Evolutionary conservation across 2,329 filamentous ascomycete species (phyloP), one percentile per base, ranked within the genome.

Genomic region (Cordyceps cicadae): DNA sequence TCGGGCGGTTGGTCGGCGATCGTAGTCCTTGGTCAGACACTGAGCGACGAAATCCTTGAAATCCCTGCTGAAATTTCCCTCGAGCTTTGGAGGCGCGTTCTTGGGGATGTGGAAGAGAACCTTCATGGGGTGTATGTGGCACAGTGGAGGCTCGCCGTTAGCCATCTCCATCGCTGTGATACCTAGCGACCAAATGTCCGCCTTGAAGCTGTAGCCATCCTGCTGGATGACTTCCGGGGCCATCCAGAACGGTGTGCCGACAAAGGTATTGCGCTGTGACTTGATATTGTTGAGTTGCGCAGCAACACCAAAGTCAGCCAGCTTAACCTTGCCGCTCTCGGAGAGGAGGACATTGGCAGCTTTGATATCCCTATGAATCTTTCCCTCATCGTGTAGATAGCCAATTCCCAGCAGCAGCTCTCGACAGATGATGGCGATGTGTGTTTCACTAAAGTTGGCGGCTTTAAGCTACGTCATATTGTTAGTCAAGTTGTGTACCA

Each of bases 161-260:
- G 90, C 88, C 78, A 96, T 82, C 72, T 96, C 92, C 74, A 96
- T 91, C 14, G 92, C 92, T 0, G 91, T 96, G 68, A 96, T 96
- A 8, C 92, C 92, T 50, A 96, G 76, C 0, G 90, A 95, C 92
- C 92, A 96, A 62, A 96, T 92, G 70, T 96, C 92, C 6, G 92
- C 92, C 74, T 94, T 94, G 77, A 90, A 94, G 72, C 93, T 91
- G 64, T 86, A 86, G 17, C 83, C 84, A 64, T 90, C 85, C 74
- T 96, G 91, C 72, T 95, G 88, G 66, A 96, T 96, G 41, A 96
- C 92, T 71, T 96, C 92, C 1, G 92, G 92, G 0, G 92, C 92
- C 92, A 96, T 96, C 92, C 92, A 96, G 71, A 95, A 96, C 0
- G 94, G 94, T 0, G 93, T 97, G 21, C 94, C 94, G 21, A 99